phyloP scores from a whole-genome alignment of 2,329 filamentous ascomycete genomes.

The Chaetomium strumarium region DNA sequence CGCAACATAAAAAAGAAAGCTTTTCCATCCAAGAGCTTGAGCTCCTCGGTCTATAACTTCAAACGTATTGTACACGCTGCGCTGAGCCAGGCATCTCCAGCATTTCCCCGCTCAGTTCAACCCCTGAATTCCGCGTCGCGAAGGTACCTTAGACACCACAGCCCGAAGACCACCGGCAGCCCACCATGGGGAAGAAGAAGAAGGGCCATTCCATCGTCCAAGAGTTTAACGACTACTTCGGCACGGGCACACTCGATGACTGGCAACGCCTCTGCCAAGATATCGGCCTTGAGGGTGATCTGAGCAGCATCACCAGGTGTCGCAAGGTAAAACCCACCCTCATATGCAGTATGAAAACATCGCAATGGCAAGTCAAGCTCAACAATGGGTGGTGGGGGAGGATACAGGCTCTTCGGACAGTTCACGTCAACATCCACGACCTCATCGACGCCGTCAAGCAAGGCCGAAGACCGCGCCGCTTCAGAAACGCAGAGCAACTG shows the following conservation, averaged over 20 bases:
- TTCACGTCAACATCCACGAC: slow-evolving; percentile 46
- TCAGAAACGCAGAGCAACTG: slow-evolving; percentile 31
- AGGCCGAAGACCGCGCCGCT: slow-evolving; percentile 27
- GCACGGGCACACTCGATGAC: slow-evolving; percentile 32
- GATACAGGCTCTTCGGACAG: slow-evolving; percentile 34
- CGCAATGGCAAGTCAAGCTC: background rate
- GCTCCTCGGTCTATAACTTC: background rate
- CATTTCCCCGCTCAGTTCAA: background rate
- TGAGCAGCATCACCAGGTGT: slow-evolving; percentile 41
- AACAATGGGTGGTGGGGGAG: background rate
- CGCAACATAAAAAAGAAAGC: background rate
- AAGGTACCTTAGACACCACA: background rate
- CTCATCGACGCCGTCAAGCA: slow-evolving; percentile 35
- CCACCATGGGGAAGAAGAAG: slow-evolving; percentile 14
- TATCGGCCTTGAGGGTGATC: slow-evolving; percentile 34
- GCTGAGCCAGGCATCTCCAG: background rate
- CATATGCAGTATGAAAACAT: too few relatives aligned
- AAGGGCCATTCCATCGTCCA: slow-evolving; percentile 10
- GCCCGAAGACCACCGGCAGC: background rate
- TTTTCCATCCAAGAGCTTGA: background rate
- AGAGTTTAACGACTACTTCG: slow-evolving; percentile 30
- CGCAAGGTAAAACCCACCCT: slow-evolving; percentile 33
- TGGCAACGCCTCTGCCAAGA: slow-evolving; percentile 43
- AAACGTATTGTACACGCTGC: too few relatives aligned
- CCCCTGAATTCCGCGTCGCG: background rate